A percentile compares a stretch with the other conserved stretches of the same genome.
Evolutionary conservation across 83 land plant species (phyloP).

Genomic region (Diphasiastrum complanatum): DNA sequence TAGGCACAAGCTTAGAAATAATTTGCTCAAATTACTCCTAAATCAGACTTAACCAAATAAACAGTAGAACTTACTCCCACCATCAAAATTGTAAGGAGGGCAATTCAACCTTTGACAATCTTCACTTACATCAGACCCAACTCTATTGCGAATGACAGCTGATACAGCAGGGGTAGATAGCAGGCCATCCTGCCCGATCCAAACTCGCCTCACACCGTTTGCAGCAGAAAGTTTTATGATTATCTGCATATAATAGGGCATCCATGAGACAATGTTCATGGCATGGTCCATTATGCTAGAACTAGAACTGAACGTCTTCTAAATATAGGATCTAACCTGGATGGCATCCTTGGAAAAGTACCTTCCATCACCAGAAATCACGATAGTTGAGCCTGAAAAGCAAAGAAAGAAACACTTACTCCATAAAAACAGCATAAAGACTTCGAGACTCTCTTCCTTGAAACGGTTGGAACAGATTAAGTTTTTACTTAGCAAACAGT

Average conservation of each 20-base stretch:
- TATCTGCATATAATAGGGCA: constrained; percentile 41
- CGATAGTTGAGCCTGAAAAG: constrained; percentile 64
- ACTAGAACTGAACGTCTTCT: no score
- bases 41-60: background rate
- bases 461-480: no score
- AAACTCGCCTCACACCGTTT: constrained; percentile 81
- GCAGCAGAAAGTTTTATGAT: constrained; percentile 92
- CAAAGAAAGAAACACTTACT: constrained; percentile 12
- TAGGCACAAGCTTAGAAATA: no score
- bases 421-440: no score
- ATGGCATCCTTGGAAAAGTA: constrained; percentile 89
- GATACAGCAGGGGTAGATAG: constrained; percentile 90
- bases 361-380: constrained; percentile 96
- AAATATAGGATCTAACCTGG: no score
- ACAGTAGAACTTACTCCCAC: background rate
- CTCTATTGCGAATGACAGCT: constrained; percentile 68
- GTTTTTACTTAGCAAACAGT: no score
- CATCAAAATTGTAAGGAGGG: background rate
- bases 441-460: no score
- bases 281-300: background rate
- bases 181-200: constrained; percentile 86
- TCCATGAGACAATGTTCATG: background rate
- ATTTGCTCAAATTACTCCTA: no score
- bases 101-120: background rate
- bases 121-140: constrained; percentile 60